Conservation (phyloP, 2,329 filamentous ascomycete species). For the Colletotrichum australisinense region DNA sequence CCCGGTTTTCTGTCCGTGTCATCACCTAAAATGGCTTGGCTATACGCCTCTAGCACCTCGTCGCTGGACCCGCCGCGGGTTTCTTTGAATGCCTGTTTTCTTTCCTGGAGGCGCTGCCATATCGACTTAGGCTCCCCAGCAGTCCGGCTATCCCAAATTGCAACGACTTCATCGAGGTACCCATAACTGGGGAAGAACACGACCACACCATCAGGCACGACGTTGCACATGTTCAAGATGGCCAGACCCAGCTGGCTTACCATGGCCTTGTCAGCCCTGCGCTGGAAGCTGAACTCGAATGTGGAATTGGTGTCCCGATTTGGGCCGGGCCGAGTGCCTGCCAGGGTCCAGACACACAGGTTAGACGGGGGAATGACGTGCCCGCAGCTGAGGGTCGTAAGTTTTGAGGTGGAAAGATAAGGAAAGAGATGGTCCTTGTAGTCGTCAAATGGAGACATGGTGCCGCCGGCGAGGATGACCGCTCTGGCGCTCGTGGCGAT, state of each 20-base stretch:
- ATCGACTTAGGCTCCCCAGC: conserved; percentile 51
- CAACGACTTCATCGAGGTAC: conserved; percentile 82
- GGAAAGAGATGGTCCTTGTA: conserved; percentile 90
- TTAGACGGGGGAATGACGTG: conserved; percentile 91
- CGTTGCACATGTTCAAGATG: conserved; percentile 76
- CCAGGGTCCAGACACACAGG: conserved; percentile 81
- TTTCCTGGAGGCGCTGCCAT: conserved; percentile 68
- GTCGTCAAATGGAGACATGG: conserved; percentile 97
- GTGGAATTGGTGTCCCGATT: conserved; percentile 48
- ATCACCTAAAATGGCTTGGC: conserved; percentile 70
- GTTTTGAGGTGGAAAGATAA: conserved; percentile 69
- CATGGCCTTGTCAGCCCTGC: conserved; percentile 75
- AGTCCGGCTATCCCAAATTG: conserved; percentile 65
- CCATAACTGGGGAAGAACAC: conserved; percentile 97
- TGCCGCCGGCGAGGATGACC: conserved; percentile 92
- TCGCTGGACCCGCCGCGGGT: conserved; percentile 69
- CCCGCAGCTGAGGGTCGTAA: conserved; percentile 89
- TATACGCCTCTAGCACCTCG: conserved; percentile 79
- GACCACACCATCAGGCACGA: conserved; percentile 89
- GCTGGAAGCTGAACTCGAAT: conserved; percentile 91
- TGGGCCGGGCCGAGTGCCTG: conserved; percentile 49
- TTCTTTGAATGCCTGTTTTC: conserved; percentile 74
- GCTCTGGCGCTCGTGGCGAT: conserved; percentile 87
- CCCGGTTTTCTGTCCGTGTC: not conserved
- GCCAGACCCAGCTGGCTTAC: conserved; percentile 80